phyloP scores from a whole-genome alignment of 106 monocot genomes.

The Vanilla planifolia region DNA sequence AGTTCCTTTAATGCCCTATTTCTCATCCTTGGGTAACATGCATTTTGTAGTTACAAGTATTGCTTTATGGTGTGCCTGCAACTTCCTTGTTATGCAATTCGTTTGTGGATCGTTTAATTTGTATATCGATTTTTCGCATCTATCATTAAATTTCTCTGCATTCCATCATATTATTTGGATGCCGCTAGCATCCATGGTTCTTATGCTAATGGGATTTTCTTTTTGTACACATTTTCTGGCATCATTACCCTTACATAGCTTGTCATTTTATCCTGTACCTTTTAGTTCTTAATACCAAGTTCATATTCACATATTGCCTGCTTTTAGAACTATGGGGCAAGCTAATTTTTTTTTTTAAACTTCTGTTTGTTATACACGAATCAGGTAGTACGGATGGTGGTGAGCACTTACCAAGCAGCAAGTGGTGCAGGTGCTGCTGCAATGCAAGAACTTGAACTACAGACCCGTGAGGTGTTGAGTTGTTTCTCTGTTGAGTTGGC shows the following conservation, averaged over 20 bases:
- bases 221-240: not conserved
- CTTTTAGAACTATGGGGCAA: not conserved
- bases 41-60: too few relatives aligned
- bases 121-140: too few relatives aligned
- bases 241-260: not conserved
- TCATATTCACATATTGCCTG: not conserved
- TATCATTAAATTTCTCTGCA: too few relatives aligned
- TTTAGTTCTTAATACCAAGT: too few relatives aligned
- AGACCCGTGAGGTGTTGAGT: conserved; percentile 75
- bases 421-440: conserved; percentile 99
- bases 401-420: conserved; percentile 98
- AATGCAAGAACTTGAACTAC: conserved; percentile 95
- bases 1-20: too few relatives aligned
- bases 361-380: not conserved
- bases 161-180: too few relatives aligned
- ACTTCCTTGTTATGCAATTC: too few relatives aligned
- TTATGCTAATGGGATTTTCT: not conserved
- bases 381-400: conserved; percentile 96
- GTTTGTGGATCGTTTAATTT: too few relatives aligned
- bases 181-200: not conserved
- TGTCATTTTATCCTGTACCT: too few relatives aligned
- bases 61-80: too few relatives aligned
- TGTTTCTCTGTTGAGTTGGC: conserved; percentile 3
- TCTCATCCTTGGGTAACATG: too few relatives aligned
- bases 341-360: not conserved